A percentile compares a stretch with the other conserved stretches of the same genome.
phyloP scores from a whole-genome alignment of 1,284 basidiomycete species.

The Fereydounia khargensis region DNA sequence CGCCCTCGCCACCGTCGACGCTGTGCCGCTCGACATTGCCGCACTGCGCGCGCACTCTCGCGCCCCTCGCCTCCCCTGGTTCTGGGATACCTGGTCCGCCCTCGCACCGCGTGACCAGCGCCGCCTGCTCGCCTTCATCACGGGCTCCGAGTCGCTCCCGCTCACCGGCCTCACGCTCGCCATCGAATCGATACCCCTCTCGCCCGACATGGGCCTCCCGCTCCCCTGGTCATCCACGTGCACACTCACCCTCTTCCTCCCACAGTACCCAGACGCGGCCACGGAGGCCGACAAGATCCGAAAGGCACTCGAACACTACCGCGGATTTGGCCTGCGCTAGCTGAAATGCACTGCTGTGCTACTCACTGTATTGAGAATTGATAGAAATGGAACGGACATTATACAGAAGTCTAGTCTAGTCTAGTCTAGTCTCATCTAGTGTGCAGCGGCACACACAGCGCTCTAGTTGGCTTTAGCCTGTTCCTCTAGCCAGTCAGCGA shows the following conservation, averaged over 20 bases:
- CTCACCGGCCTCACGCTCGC: conserved; percentile 33
- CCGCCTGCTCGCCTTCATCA: conserved; percentile 40
- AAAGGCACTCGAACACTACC: conserved; percentile 36
- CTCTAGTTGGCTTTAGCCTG: no score
- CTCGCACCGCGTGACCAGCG: conserved; percentile 18
- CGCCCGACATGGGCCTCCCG: conserved; percentile 1
- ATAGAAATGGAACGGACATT: no score
- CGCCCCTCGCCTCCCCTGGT: conserved; percentile 1
- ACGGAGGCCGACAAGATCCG: conserved; percentile 20
- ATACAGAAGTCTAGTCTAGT: no score
- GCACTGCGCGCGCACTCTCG: conserved; percentile 20
- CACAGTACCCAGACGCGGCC: conserved; percentile 11
- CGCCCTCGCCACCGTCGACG: conserved; percentile 1
- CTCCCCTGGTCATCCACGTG: conserved; percentile 46
- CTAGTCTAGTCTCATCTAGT: no score
- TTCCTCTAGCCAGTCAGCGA: no score
- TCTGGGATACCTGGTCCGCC: conserved; percentile 29
- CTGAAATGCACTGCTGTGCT: no score
- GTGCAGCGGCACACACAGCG: no score
- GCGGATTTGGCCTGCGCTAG: conserved; percentile 39
- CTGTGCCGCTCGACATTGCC: conserved; percentile 17
- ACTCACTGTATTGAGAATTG: no score
- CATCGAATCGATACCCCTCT: conserved; percentile 25
- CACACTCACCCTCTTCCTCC: conserved; percentile 41
- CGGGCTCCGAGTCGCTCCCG: conserved; percentile 38